Evolutionary conservation across 306 rosid genomes (phyloP), one percentile per base, ranked within the genome.

Genomic region (Castanea mollissima): DNA sequence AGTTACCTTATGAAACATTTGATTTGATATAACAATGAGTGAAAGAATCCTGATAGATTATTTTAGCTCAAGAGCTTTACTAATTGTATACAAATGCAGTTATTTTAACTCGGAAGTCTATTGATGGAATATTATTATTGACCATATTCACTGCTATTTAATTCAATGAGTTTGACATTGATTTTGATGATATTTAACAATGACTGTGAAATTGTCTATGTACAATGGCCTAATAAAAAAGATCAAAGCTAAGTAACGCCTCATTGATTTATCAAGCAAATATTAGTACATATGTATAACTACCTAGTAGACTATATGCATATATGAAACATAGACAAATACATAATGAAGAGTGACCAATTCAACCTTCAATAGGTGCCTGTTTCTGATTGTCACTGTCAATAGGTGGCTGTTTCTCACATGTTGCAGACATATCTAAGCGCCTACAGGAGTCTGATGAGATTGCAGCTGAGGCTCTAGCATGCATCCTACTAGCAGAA

Each of bases 371-470:
- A 74, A 38, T 38, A 38, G 46, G 46, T 41, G 46, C 3, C 46
- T 41, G 82, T 74, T 85, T 87, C 59, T 49, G 63, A 73, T 62
- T 62, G 73, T 74, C 84, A 73, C 73, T 86, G 81, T 81, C 88
- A 38, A 25, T 46, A 5, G 90, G 64, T 23, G 56, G 80, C 29
- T 38, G 80, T 68, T 87, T 91, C 70, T 91, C 97, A 5, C 74
- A 55, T n/a, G 71, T 49, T 49, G 83, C 80, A 34, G 94, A 70
- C 92, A 92, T 84, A 86, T 95, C 94, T 87, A 93, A 88, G 73
- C 76, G 89, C 82, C 87, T 87, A 71, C 92, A 91, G 51, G 97
- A 82, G 75, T 91, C 94, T 8, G 88, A 76, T 76, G 97, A 71
- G 25, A 76, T 60, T 19, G 87, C 76, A 74, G 87, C 41, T 63